A percentile compares a stretch with the other conserved stretches of the same genome.
Conservation (phyloP, 495 filamentous ascomycete species). For the Trichoderma reesei region DNA sequence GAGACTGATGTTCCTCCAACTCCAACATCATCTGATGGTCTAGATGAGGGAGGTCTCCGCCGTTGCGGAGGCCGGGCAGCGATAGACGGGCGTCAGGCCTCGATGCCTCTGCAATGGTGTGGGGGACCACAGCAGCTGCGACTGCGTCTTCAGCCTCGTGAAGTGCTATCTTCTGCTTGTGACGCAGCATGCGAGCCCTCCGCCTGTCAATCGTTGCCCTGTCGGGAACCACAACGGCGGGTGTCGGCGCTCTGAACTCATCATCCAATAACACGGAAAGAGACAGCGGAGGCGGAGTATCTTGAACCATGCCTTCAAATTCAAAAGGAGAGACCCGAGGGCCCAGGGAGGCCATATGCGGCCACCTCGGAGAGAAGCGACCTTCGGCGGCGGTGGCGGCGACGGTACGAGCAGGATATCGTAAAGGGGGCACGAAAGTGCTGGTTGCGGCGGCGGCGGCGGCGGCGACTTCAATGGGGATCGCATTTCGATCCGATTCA, state of each 20-base stretch:
- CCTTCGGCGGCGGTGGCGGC: background rate
- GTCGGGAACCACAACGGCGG: conserved; percentile 21
- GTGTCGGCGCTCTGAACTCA: conserved; percentile 14
- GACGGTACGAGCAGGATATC: background rate
- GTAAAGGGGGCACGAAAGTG: background rate
- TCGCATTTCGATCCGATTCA: background rate
- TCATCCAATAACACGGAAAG: conserved; percentile 9
- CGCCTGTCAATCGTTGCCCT: conserved; percentile 16
- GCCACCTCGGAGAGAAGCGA: background rate
- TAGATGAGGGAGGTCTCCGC: conserved; percentile 1
- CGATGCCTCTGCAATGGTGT: conserved; percentile 18
- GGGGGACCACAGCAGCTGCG: conserved; percentile 21
- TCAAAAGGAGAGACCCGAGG: background rate
- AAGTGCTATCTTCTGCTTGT: conserved; percentile 16
- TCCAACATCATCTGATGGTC: conserved; percentile 7
- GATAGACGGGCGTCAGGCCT: conserved; percentile 10
- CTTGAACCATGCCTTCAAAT: conserved; percentile 1
- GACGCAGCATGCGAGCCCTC: conserved; percentile 18
- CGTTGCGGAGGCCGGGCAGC: background rate
- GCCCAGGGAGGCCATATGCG: background rate
- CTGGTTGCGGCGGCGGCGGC: conserved; percentile 2
- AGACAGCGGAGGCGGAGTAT: conserved; percentile 9
- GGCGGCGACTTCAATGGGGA: background rate
- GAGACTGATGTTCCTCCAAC: conserved; percentile 8
- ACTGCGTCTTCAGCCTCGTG: conserved; percentile 20